Percentiles rank a stretch among this genome's conserved stretches.
Evolutionary conservation across 2,329 filamentous ascomycete species (phyloP).

Genomic region (Ilyonectria mors-panacis): DNA sequence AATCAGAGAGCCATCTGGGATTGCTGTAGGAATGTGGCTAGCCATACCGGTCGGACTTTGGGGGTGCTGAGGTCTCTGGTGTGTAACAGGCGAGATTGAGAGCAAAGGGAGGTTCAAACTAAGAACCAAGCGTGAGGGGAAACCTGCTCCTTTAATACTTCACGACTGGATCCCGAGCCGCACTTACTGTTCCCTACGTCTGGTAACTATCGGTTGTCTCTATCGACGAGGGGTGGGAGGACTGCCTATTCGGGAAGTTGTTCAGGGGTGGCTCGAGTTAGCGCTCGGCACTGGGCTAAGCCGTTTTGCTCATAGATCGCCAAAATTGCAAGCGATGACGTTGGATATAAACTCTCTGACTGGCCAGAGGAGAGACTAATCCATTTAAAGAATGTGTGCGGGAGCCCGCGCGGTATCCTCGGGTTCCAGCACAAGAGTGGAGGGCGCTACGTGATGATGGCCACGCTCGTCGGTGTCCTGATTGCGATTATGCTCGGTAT

Average conservation of each 20-base stretch:
- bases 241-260: background rate
- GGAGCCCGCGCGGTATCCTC: too few species aligned
- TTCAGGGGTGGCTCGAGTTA: background rate
- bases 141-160: too few species aligned
- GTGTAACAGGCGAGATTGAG: background rate
- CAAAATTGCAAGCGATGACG: background rate
- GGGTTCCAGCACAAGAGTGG: too few species aligned
- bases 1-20: slow-evolving; percentile 10
- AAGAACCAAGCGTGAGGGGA: too few species aligned
- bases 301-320: background rate
- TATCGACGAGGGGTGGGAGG: background rate
- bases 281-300: background rate
- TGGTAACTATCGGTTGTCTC: too few species aligned
- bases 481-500: too few species aligned
- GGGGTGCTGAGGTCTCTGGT: background rate
- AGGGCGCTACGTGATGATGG: too few species aligned
- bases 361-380: background rate
- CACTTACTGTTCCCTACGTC: too few species aligned
- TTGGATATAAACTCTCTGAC: background rate
- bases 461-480: too few species aligned
- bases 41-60: background rate
- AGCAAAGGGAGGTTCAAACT: background rate
- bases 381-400: background rate
- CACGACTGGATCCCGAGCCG: too few species aligned
- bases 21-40: background rate